Base-by-base conservation (phyloP, 2,329 filamentous ascomycete species). In the Cladobotryum protrusum region DNA sequence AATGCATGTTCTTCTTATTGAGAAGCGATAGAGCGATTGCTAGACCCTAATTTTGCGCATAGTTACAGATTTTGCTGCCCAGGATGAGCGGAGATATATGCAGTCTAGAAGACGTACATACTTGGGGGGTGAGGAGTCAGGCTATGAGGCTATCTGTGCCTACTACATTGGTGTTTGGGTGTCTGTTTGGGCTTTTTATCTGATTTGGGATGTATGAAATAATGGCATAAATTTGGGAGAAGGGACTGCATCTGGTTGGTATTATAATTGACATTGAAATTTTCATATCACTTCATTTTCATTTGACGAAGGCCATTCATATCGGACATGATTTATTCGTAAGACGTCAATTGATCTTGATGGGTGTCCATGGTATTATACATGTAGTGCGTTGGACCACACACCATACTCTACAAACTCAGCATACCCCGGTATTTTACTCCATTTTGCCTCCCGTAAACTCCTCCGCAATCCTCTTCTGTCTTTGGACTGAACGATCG, bases 1-100 rank as follows among this genome's bases (percentile, higher is more conserved):
- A 14, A 95, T 99, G 89, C 93, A 99, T 72, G 71, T 97, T 54
- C 70, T 99, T 61, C 81, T 99, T 43, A 82, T 99, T 18, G 93
- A 99, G 78, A 92, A 83, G 76, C 62, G 70, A 57, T 72, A 67
- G 58, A 78, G 12, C 4, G 43, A 11, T 32, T 14, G 11, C 13
- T 39, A 39, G 33, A 33, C 45, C 19, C n/a, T 14, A 13, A 43
- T 39, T 20, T 17, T 12, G 14, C 34, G 43, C 29, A 18, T 37
- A n/a, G 14, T 20, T 15, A 42, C 41, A 44, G 45, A 33, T 18
- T 15, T 32, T 17, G 20, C 35, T 32, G 34, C 24, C 14, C 14
- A 37, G 5, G 13, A 37, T 4, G 7, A 37, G 14, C 6, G 24
- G 35, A 12, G 8, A 37, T 9, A 37, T 50, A 33, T 50, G 43